These are phyloP conservation scores for Coniochaeta prunicola DNA, from an alignment of 2,329 filamentous ascomycete species.

Conservation along the genomic window DNA sequence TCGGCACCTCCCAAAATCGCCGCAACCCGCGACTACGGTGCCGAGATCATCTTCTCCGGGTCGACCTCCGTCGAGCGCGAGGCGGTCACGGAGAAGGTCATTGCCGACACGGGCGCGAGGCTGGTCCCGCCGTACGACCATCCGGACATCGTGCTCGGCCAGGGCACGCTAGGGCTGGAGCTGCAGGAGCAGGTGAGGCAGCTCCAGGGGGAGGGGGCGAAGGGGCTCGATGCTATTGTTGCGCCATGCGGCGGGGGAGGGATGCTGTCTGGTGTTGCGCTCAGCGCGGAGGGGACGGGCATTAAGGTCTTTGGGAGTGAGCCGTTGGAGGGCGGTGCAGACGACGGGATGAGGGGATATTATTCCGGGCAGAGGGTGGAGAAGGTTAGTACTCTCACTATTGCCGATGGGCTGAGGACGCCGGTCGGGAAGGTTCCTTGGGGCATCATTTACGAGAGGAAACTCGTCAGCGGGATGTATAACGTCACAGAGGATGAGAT, in stretches of 20 bases:
- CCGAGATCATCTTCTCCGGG: conserved; percentile 73
- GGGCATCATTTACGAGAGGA: conserved; percentile 63
- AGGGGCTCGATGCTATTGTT: conserved; percentile 62
- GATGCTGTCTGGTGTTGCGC: conserved; percentile 75
- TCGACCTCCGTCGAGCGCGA: conserved; percentile 76
- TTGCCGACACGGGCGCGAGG: conserved; percentile 64
- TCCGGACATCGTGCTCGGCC: conserved; percentile 82
- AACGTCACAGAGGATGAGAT: conserved; percentile 80
- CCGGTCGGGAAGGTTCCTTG: conserved; percentile 73
- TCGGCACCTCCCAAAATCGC: conserved; percentile 80
- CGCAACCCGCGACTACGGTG: conserved; percentile 71
- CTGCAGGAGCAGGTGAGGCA: conserved; percentile 64
- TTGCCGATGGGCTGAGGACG: conserved; percentile 84
- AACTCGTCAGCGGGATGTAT: conserved; percentile 61
- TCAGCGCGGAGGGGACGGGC: conserved; percentile 64
- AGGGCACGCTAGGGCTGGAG: conserved; percentile 85
- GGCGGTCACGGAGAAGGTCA: conserved; percentile 62
- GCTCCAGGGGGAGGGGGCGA: conserved; percentile 28
- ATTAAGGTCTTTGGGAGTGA: conserved; percentile 82
- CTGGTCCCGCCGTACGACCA: conserved; percentile 90
- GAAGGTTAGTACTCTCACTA: conserved; percentile 66
- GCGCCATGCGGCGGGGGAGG: conserved; percentile 84
- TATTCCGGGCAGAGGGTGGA: conserved; percentile 56
- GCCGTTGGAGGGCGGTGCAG: conserved; percentile 65
- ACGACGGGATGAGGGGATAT: conserved; percentile 72